A percentile compares a stretch with the other conserved stretches of the same genome.
Evolutionary conservation across 495 filamentous ascomycete genomes (phyloP).

Genomic region (Penicillium lagena): DNA sequence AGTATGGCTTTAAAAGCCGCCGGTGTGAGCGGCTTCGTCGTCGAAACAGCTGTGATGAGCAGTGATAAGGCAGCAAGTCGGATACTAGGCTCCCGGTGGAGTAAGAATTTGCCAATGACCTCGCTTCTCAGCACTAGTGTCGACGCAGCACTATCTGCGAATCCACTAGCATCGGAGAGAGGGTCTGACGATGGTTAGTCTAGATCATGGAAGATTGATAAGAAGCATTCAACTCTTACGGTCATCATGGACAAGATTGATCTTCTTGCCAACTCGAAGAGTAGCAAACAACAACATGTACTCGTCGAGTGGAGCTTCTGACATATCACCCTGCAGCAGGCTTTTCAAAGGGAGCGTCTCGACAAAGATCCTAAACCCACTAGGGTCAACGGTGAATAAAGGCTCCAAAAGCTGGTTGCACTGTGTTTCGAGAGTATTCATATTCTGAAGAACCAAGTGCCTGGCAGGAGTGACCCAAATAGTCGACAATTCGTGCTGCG

Average conservation of each 20-base stretch:
- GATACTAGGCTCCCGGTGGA: conserved; percentile 57
- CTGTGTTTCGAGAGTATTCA: conserved; percentile 55
- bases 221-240: conserved; percentile 39
- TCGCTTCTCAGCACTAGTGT: conserved; percentile 34
- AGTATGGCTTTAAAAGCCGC: conserved; percentile 53
- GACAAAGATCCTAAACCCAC: conserved; percentile 51
- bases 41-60: conserved; percentile 60
- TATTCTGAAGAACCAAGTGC: conserved; percentile 36
- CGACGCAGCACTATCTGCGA: conserved; percentile 7
- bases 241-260: conserved; percentile 67
- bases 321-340: conserved; percentile 33
- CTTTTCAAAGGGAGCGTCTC: conserved; percentile 34
- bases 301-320: conserved; percentile 40
- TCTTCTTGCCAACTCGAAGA: conserved; percentile 72
- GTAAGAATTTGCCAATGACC: conserved; percentile 44
- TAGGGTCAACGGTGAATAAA: conserved; percentile 55
- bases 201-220: too few relatives aligned
- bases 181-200: conserved; percentile 22
- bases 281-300: conserved; percentile 59
- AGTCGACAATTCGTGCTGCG: conserved; percentile 7
- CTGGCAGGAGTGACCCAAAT: conserved; percentile 33
- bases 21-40: conserved; percentile 60
- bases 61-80: conserved; percentile 71
- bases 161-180: conserved; percentile 14
- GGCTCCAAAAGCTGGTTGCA: conserved; percentile 68